Base-by-base conservation (phyloP, 2,329 filamentous ascomycete genomes). In the Fusarium metavorans region DNA sequence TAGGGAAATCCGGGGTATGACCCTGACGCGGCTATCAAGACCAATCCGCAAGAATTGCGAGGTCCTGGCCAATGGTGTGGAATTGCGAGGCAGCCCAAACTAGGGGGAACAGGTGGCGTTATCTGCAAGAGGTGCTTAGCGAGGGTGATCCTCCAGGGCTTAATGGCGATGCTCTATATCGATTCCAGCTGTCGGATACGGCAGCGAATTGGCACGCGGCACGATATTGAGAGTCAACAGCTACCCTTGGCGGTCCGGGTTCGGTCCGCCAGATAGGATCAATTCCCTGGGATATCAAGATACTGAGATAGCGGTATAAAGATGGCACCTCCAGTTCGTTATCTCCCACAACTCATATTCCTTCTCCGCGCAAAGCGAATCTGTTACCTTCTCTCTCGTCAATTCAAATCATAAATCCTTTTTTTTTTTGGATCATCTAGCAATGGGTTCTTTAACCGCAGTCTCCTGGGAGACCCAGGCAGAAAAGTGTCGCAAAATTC, bases 401-500 rank as follows among this genome's bases (percentile, higher is more conserved):
- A 32, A 18, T 16, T 23, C 32, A 57, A 10, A 5, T 34, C 14
- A 25, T 2, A 57, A 25, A 20, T 20, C 20, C 20, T 20, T 20
- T 10, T 25, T n/a, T 18, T 14, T 27, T 35, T n/a, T 1, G 2
- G 2, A 20, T 57, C n/a, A 5, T 34, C 32, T 13, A 23, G 9
- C 14, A 57, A 57, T 57, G 54, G 54, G 54, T 39, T 57, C 54
- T 27, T 25, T 18, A 11, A 35, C 54, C 6, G 13, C 34, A n/a
- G 34, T 23, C 23, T 6, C 43, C 8, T 70, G 64, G 68, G 58
- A 70, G 50, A 34, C 37, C 18, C n/a, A 64, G 64, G 68, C 64
- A 16, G 68, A 70, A n/a, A 70, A 23, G n/a, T 70, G 64, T 60
- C 58, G 58, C 27, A 64, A 43, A 10, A 57, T 67, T 20, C 18